A percentile compares a stretch with the other conserved stretches of the same genome.
Evolutionary conservation across 2,329 filamentous ascomycete species (phyloP).

Genomic region (Neofusicoccum parvum): DNA sequence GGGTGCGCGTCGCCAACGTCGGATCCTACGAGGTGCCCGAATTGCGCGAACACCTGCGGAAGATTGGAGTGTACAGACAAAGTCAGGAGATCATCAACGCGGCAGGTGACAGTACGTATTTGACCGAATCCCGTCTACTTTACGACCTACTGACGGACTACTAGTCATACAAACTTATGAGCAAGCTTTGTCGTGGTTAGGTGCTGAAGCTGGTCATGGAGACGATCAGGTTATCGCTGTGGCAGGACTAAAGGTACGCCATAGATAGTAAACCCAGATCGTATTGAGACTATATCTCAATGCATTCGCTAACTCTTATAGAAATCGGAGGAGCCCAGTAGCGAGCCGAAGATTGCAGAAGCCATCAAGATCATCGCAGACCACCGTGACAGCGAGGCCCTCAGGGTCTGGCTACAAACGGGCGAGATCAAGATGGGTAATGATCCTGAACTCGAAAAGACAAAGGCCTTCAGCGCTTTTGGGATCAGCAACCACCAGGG

Average conservation of each 20-base stretch:
- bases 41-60: constrained; percentile 57
- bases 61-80: constrained; percentile 60
- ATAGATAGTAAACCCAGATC: too few species aligned
- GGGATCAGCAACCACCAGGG: constrained; percentile 55
- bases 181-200: constrained; percentile 65
- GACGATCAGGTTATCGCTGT: constrained; percentile 59
- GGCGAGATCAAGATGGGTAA: constrained; percentile 46
- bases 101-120: constrained; percentile 8
- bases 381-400: constrained; percentile 56
- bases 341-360: constrained; percentile 54
- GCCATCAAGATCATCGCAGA: constrained; percentile 63
- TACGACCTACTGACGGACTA: not conserved
- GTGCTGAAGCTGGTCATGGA: constrained; percentile 49
- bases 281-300: too few species aligned
- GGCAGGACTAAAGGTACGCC: constrained; percentile 56
- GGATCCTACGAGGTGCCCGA: constrained; percentile 58
- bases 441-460: constrained; percentile 55
- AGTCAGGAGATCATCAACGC: constrained; percentile 56
- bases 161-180: constrained; percentile 59
- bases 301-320: constrained; percentile 28
- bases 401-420: constrained; percentile 57
- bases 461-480: constrained; percentile 40
- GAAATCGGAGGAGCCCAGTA: constrained; percentile 54
- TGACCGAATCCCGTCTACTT: too few species aligned
- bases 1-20: constrained; percentile 58